phyloP scores from a whole-genome alignment of 257 asterid species.

The Capsicum pubescens region DNA sequence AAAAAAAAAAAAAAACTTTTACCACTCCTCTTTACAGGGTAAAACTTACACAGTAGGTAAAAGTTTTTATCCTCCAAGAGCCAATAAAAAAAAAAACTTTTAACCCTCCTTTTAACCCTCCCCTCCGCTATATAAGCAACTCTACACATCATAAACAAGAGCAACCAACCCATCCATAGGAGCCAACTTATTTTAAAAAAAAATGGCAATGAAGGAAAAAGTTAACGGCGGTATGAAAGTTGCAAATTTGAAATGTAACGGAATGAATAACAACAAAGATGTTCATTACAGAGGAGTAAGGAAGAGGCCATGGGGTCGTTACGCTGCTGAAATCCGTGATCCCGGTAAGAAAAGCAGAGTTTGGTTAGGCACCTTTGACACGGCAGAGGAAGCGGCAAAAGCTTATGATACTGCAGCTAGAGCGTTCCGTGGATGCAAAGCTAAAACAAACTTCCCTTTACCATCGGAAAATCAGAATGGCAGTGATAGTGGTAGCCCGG shows the following conservation, averaged over 20 bases:
- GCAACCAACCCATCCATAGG: too few species aligned
- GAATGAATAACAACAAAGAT: slow-evolving; percentile 44
- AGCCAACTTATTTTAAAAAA: neutral
- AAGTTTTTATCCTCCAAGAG: neutral
- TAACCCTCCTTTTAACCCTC: slow-evolving; percentile 7
- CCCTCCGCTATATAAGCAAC: slow-evolving; percentile 22
- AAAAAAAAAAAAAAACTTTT: neutral
- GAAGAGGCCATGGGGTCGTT: slow-evolving; percentile 98
- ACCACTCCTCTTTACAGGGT: neutral
- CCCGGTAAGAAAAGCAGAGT: slow-evolving; percentile 85
- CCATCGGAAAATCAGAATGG: slow-evolving; percentile 53
- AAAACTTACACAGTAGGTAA: neutral
- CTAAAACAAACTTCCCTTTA: slow-evolving; percentile 74
- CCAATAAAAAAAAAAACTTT: neutral
- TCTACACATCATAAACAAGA: neutral
- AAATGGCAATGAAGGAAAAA: slow-evolving; percentile 67
- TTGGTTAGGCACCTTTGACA: slow-evolving; percentile 91
- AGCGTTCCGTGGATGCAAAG: slow-evolving; percentile 84
- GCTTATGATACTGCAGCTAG: slow-evolving; percentile 86
- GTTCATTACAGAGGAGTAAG: slow-evolving; percentile 84
- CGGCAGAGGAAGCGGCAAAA: slow-evolving; percentile 93
- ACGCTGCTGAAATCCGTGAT: slow-evolving; percentile 96
- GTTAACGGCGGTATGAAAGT: slow-evolving; percentile 1
- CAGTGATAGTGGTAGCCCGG: slow-evolving; percentile 70
- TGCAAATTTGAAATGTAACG: slow-evolving; percentile 40